phyloP scores from a whole-genome alignment of 495 filamentous ascomycete genomes.

The Penicillium antarcticum region DNA sequence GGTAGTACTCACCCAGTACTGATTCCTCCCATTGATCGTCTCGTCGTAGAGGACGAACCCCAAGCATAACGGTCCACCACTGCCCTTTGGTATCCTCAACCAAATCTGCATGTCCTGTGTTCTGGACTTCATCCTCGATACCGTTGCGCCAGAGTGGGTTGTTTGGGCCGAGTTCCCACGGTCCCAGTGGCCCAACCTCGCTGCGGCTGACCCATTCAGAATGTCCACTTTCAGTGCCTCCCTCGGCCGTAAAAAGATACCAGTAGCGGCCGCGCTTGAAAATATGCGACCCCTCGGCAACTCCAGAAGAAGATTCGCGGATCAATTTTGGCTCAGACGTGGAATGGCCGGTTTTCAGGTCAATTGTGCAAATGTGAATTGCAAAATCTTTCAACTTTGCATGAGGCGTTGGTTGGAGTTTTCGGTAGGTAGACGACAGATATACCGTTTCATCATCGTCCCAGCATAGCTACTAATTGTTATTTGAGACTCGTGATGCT shows the following conservation, averaged over 20 bases:
- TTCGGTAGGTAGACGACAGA: slow-evolving; percentile 36
- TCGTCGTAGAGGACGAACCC: slow-evolving; percentile 33
- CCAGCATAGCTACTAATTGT: slow-evolving; percentile 32
- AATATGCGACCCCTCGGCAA: slow-evolving; percentile 64
- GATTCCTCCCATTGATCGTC: slow-evolving; percentile 32
- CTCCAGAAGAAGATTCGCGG: slow-evolving; percentile 52
- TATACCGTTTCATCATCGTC: slow-evolving; percentile 39
- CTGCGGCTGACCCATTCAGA: slow-evolving; percentile 44
- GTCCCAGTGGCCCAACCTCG: slow-evolving; percentile 46
- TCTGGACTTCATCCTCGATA: slow-evolving; percentile 32
- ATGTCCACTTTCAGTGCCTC: slow-evolving; percentile 57
- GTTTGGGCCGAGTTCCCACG: slow-evolving; percentile 44
- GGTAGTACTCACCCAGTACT: slow-evolving; percentile 28
- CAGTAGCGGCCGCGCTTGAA: slow-evolving; percentile 63
- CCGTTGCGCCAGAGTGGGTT: slow-evolving; percentile 42
- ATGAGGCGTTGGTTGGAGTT: slow-evolving; percentile 23
- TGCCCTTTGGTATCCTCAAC: slow-evolving; percentile 39
- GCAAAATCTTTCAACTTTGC: slow-evolving; percentile 35
- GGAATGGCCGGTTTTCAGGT: slow-evolving; percentile 32
- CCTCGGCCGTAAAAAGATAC: slow-evolving; percentile 67
- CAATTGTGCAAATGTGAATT: slow-evolving; percentile 38
- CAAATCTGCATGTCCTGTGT: slow-evolving; percentile 43
- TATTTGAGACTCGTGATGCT: neutral
- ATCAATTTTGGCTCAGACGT: slow-evolving; percentile 40
- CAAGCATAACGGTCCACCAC: slow-evolving; percentile 48